phyloP scores from a whole-genome alignment of 345 rosid species.

The Salix purpurea region DNA sequence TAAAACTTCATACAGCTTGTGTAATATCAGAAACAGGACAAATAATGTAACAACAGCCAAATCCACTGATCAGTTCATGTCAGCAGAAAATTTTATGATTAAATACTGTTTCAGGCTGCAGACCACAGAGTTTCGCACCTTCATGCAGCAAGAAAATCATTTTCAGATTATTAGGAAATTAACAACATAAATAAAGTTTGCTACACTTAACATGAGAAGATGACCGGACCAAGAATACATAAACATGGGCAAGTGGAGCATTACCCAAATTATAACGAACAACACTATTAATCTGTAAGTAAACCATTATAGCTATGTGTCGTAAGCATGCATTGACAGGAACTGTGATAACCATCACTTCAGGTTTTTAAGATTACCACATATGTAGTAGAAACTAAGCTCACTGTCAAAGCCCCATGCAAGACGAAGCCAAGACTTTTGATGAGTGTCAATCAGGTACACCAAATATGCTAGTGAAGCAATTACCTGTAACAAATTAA shows the following conservation, averaged over 20 bases:
- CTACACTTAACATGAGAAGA: neutral
- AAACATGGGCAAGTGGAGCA: neutral
- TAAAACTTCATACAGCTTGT: neutral
- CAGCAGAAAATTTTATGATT: neutral
- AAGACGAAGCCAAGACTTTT: constrained; percentile 76
- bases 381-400: constrained; percentile 88
- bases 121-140: neutral
- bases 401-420: constrained; percentile 90
- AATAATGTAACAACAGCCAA: neutral
- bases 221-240: neutral
- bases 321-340: constrained; percentile 1
- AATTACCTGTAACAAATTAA: constrained; percentile 58
- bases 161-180: neutral
- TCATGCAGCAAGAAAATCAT: neutral
- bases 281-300: neutral
- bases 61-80: neutral
- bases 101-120: neutral
- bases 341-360: neutral
- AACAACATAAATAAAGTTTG: neutral
- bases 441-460: constrained; percentile 65
- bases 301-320: neutral
- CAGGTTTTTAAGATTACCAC: constrained; percentile 59
- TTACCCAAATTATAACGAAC: neutral
- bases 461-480: constrained; percentile 85
- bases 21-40: neutral